Evolutionary conservation across 2,329 filamentous ascomycete species (phyloP), one percentile per base, ranked within the genome.

Genomic region (Colletotrichum gloeosporioides): DNA sequence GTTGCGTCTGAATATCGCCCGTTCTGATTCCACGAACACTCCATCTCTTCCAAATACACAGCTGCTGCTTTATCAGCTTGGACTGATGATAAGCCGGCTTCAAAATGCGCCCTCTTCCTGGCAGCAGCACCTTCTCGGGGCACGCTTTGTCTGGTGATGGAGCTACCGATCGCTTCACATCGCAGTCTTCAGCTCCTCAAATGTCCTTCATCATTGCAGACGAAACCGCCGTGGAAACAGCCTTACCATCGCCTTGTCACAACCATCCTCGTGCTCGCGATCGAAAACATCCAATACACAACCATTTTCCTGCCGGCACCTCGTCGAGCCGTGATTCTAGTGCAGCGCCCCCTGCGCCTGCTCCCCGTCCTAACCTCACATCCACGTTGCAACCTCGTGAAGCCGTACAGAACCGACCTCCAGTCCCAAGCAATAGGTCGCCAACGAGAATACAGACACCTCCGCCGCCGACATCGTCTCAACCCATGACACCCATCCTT

Each of bases 141-240:
- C 72, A 32, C 29, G 22, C 53, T 61, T 71, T 39, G 31, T 64
- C 68, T 4, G 61, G 61, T 75, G 68, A 77, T 16, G 53, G 67
- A 31, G 55, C 75, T 22, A 62, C 64, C 31, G 72, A 77, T n/a
- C 29, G 66, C 53, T 22, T 75, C 25, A 55, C 66, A n/a, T 67
- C 72, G 10, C 66, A 81, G 57, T 80, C 79, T 70, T 79, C 82
- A 62, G 82, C 79, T 77, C 85, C 85, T 69, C 87, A 89, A 64
- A 90, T 90, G 87, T 89, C 87, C 69, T 90, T 88, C 78, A 86
- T 89, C 77, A 80, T 91, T 66, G 86, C 87, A 79, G 88, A 90
- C 78, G 89, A 90, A 81, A 85, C 87, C 62, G 83, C 86, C 13
- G 82, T 90, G 76, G 86, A 88, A 76, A 82, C 85, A 13, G 84